These are phyloP conservation scores for Mortierella sp. DNA, from an alignment of 371 early-diverging fungal genomes.

Conservation along the genomic window DNA sequence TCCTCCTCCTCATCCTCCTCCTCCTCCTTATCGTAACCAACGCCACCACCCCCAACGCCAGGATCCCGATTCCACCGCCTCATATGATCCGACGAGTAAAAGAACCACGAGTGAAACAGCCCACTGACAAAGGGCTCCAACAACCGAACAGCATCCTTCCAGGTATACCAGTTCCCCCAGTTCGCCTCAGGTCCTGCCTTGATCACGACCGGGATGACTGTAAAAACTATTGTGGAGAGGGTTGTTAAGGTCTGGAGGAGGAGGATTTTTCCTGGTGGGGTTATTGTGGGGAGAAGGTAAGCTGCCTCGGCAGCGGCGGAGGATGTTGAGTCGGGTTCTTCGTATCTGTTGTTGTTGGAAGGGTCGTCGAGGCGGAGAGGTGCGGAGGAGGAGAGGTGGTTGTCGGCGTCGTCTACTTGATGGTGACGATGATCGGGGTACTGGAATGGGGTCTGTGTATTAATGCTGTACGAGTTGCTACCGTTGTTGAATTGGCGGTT, in stretches of 20 bases:
- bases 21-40: too few relatives aligned
- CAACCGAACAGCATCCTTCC: constrained; percentile 43
- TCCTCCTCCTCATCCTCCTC: background rate
- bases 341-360: background rate
- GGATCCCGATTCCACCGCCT: background rate
- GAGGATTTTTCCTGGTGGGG: constrained; percentile 25
- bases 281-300: background rate
- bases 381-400: constrained; percentile 3
- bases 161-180: constrained; percentile 46
- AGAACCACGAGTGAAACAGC: constrained; percentile 48
- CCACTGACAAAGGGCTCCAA: constrained; percentile 50
- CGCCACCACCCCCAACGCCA: background rate
- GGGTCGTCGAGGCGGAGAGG: constrained; percentile 14
- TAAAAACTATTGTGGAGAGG: constrained; percentile 48
- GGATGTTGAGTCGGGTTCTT: background rate
- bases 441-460: background rate
- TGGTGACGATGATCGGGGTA: background rate
- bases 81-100: constrained; percentile 49
- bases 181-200: constrained; percentile 19
- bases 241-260: constrained; percentile 37
- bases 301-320: background rate
- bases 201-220: constrained; percentile 44
- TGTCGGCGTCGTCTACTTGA: background rate
- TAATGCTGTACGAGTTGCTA: background rate
- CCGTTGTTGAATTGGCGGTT: background rate